phyloP scores from a whole-genome alignment of 345 rosid genomes.

The Murraya paniculata region DNA sequence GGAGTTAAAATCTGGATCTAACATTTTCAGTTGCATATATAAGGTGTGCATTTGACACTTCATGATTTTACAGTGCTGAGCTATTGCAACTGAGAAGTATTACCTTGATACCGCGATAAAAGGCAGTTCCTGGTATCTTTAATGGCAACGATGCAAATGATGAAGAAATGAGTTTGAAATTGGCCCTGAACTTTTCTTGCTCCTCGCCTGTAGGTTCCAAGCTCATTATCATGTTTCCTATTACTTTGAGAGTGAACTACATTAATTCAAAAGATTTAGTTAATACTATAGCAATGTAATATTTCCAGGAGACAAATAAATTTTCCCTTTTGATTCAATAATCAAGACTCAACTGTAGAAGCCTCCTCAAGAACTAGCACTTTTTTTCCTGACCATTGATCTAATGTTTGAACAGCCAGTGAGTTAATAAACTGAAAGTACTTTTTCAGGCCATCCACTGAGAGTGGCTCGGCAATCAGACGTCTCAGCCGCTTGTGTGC shows the following conservation, averaged over 20 bases:
- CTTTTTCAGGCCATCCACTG: constrained; percentile 57
- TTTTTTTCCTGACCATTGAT: constrained; percentile 43
- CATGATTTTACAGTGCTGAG: background rate
- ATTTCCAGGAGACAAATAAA: background rate
- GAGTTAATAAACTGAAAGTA: constrained; percentile 54
- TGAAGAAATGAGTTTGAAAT: constrained; percentile 64
- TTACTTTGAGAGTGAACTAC: constrained; percentile 69
- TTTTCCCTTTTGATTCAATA: background rate
- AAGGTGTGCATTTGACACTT: background rate
- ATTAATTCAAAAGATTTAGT: background rate
- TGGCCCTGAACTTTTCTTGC: constrained; percentile 58
- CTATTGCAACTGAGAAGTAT: background rate
- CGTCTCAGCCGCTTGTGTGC: constrained; percentile 58
- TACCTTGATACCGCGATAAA: constrained; percentile 56
- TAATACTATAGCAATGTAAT: background rate
- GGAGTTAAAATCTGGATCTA: background rate
- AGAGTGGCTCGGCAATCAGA: constrained; percentile 55
- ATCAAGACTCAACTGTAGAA: constrained; percentile 49
- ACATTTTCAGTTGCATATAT: background rate
- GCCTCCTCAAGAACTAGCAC: constrained; percentile 63
- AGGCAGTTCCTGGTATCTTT: constrained; percentile 66
- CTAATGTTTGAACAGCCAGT: constrained; percentile 46
- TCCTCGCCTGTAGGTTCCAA: constrained; percentile 57
- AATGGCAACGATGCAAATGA: constrained; percentile 65
- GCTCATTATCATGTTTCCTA: constrained; percentile 77